Conservation (phyloP, 225 moss, liverwort and hornwort genomes). For the Takakia lepidozioides region DNA sequence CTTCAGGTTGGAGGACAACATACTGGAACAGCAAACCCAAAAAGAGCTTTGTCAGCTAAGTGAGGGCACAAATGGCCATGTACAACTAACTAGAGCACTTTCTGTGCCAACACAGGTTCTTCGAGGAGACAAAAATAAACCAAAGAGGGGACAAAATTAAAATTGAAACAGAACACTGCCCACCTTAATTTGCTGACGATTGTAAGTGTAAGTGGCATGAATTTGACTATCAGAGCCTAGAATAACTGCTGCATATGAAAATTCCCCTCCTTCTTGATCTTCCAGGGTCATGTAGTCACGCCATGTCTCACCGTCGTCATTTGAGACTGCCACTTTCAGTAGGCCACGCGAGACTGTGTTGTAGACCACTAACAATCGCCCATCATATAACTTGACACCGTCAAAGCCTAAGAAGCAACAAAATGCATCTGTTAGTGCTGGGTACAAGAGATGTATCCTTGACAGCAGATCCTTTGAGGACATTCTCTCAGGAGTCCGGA, state of each 20-base stretch:
- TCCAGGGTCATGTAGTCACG: conserved; percentile 60
- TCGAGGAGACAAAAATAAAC: too few species aligned
- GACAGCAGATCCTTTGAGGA: too few species aligned
- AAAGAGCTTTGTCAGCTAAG: neutral
- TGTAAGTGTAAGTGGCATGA: conserved; percentile 75
- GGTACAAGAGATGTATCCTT: too few species aligned
- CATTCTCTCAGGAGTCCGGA: too few species aligned
- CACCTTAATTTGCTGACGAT: conserved; percentile 78
- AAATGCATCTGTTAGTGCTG: too few species aligned
- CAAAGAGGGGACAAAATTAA: neutral
- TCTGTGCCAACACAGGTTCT: neutral
- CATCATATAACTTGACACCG: conserved; percentile 73
- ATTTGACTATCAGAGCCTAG: conserved; percentile 58
- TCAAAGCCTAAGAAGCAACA: too few species aligned
- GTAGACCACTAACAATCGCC: conserved; percentile 65
- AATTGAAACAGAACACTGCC: neutral
- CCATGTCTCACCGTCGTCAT: conserved; percentile 74
- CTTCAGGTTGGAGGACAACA: conserved; percentile 28
- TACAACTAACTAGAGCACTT: neutral
- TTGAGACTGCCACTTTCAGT: conserved; percentile 66
- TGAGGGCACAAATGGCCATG: neutral
- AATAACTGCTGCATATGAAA: conserved; percentile 79
- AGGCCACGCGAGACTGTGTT: conserved; percentile 70
- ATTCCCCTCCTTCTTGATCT: conserved; percentile 40
- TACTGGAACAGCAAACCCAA: conserved; percentile 18